Conservation (phyloP, 2,329 filamentous ascomycete genomes). For the Hawksworthiomyces lignivorus region DNA sequence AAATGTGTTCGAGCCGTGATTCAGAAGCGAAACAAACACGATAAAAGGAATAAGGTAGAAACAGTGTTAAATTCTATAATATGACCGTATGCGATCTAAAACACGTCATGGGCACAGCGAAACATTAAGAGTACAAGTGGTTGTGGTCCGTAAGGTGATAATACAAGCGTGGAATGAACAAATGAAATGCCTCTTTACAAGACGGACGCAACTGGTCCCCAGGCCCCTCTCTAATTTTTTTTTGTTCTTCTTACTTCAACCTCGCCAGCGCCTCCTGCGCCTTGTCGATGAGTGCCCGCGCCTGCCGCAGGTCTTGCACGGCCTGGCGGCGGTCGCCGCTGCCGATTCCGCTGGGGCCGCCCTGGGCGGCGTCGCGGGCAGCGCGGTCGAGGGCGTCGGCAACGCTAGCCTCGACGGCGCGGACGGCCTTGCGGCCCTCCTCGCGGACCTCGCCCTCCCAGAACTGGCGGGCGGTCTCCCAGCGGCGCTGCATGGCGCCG, state of each 20-base stretch:
- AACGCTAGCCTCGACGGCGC: conserved; percentile 47
- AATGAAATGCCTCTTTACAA: too few species aligned
- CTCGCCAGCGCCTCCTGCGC: conserved; percentile 41
- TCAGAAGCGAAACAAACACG: too few species aligned
- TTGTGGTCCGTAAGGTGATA: too few species aligned
- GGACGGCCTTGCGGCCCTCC: conserved; percentile 55
- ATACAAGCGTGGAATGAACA: too few species aligned
- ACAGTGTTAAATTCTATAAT: too few species aligned
- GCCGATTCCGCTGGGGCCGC: conserved; percentile 13
- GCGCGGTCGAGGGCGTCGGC: conserved; percentile 35
- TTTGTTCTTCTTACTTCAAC: conserved; percentile 24
- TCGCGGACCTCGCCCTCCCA: conserved; percentile 63
- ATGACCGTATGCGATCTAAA: too few species aligned
- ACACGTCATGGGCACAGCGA: too few species aligned
- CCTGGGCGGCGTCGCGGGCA: conserved; percentile 9
- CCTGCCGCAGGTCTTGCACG: conserved; percentile 28
- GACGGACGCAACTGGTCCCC: too few species aligned
- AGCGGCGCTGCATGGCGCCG: conserved; percentile 51
- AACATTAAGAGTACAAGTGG: too few species aligned
- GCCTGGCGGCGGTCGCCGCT: conserved; percentile 11
- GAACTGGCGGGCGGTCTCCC: conserved; percentile 51
- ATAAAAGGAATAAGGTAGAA: too few species aligned
- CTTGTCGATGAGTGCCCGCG: conserved; percentile 37
- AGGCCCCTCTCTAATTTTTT: too few species aligned
- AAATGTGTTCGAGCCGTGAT: too few species aligned